phyloP scores from a whole-genome alignment of 306 rosid genomes.

The Rosa rugosa region DNA sequence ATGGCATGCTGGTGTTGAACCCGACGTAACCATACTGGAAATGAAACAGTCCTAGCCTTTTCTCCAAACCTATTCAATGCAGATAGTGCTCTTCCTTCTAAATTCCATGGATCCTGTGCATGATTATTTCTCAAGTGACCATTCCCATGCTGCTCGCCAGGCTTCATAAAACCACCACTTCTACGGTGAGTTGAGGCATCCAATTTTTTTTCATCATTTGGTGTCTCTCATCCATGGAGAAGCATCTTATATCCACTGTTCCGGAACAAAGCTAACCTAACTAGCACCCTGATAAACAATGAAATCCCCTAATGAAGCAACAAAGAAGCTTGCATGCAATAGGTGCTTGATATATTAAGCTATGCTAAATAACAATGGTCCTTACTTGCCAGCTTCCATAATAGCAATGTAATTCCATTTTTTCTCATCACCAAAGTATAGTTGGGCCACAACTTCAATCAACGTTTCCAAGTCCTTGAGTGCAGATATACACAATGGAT shows the following conservation, averaged over 20 bases:
- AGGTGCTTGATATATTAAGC: constrained; percentile 23
- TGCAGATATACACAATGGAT: constrained; percentile 78
- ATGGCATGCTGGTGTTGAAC: constrained; percentile 65
- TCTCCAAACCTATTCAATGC: constrained; percentile 81
- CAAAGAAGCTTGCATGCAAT: constrained; percentile 7
- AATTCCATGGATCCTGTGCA: constrained; percentile 55
- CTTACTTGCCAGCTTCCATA: constrained; percentile 90
- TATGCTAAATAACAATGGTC: constrained; percentile 15
- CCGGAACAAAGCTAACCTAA: constrained; percentile 74
- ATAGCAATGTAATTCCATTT: constrained; percentile 92
- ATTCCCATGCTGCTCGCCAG: constrained; percentile 36
- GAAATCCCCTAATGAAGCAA: constrained; percentile 14
- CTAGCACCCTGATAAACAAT: constrained; percentile 64
- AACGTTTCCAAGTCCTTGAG: constrained; percentile 88
- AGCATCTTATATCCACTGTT: constrained; percentile 92
- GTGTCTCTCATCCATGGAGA: constrained; percentile 75
- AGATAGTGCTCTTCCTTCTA: constrained; percentile 83
- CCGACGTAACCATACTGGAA: constrained; percentile 53
- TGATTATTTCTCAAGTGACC: constrained; percentile 39
- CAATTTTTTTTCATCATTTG: constrained; percentile 41
- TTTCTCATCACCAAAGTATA: constrained; percentile 83
- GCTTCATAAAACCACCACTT: constrained; percentile 30
- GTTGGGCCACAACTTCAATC: constrained; percentile 87
- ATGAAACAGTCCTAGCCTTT: constrained; percentile 60
- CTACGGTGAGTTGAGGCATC: constrained; percentile 37